Evolutionary conservation across 768 basidiomycete genomes (phyloP).

Genomic region (Strobilomyces confusus): DNA sequence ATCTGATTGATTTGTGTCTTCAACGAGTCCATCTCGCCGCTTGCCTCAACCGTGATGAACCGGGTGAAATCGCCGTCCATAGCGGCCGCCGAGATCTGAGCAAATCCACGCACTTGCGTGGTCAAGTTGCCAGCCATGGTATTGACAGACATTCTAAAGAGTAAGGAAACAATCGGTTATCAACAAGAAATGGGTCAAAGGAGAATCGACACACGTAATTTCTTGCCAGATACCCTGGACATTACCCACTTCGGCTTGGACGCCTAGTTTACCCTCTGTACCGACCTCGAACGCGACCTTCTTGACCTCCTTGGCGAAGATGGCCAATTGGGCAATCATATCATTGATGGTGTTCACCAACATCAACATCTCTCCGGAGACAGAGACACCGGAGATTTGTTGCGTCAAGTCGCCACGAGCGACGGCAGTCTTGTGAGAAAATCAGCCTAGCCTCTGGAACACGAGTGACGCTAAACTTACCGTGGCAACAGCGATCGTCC

Average conservation of each 20-base stretch:
- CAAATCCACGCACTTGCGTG: constrained; percentile 98
- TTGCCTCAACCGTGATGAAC: constrained; percentile 98
- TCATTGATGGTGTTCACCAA: constrained; percentile 97
- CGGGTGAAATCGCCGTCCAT: constrained; percentile 99
- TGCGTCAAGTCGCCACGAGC: constrained; percentile 90
- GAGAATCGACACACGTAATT: constrained; percentile 70
- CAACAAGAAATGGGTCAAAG: background rate
- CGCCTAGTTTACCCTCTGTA: constrained; percentile 97
- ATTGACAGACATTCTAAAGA: constrained; percentile 82
- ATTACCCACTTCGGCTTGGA: constrained; percentile 94
- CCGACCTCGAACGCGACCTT: constrained; percentile 97
- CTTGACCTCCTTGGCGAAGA: constrained; percentile 80
- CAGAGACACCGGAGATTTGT: constrained; percentile 89
- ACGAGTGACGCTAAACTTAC: constrained; percentile 39
- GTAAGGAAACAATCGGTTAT: background rate
- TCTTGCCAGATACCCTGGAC: constrained; percentile 99
- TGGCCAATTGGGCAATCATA: constrained; percentile 66
- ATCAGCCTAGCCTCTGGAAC: background rate
- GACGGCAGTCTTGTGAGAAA: constrained; percentile 66
- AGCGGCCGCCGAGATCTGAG: constrained; percentile 96
- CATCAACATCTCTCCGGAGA: constrained; percentile 93
- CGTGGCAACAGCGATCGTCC: constrained; percentile 89
- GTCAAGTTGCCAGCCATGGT: constrained; percentile 96
- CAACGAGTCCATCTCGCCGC: constrained; percentile 98
- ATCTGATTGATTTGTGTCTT: constrained; percentile 99